Base-by-base conservation (phyloP, 345 rosid species). In the Rhodomyrtus tomentosa region DNA sequence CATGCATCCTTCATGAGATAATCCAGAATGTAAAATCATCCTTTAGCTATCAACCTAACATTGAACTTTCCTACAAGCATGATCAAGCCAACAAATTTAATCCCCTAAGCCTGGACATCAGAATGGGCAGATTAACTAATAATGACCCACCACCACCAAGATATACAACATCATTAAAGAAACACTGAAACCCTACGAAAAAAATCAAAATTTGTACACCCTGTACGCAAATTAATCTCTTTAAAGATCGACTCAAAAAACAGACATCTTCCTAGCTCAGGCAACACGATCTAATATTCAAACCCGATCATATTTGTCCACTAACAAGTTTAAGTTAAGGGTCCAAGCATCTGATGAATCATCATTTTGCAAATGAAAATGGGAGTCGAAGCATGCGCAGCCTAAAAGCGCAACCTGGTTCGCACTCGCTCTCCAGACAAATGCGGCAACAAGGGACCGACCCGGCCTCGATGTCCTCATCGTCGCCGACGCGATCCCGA, bases 381-480 rank as follows among this genome's bases (percentile, higher is more conserved):
- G 56, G 25, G 22, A 54, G 11, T 5, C 22, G 27, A 38, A 42
- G 73, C 29, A 82, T 7, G 32, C 3, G 13, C 50, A 15, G 55
- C 24, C n/a, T 7, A 15, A 24, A 45, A 50, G 24, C 14, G 21
- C 68, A 59, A 92, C 97, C 97, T 84, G 89, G 87, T 84, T 96
- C 95, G 58, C 95, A 88, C 83, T 96, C 98, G 87, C 92, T 88
- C 90, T 96, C 99, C 25, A 96, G 94, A 88, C 99, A 96, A 86
- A 96, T 95, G 59, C 99, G 97, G 83, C 98, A 96, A 83, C 94
- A 89, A 85, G 98, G 95, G 87, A 91, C 80, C 45, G 95, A 92
- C 83, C 85, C 95, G 36, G 87, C 91, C 88, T 96, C 99, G 25
- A 93, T 58, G 91, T 95, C 96, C 20, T 91, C 95, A 55, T 27